Percentiles rank a stretch among this genome's conserved stretches.
Evolutionary conservation across 495 filamentous ascomycete genomes (phyloP).

Genomic region (Penicillium fimorum): DNA sequence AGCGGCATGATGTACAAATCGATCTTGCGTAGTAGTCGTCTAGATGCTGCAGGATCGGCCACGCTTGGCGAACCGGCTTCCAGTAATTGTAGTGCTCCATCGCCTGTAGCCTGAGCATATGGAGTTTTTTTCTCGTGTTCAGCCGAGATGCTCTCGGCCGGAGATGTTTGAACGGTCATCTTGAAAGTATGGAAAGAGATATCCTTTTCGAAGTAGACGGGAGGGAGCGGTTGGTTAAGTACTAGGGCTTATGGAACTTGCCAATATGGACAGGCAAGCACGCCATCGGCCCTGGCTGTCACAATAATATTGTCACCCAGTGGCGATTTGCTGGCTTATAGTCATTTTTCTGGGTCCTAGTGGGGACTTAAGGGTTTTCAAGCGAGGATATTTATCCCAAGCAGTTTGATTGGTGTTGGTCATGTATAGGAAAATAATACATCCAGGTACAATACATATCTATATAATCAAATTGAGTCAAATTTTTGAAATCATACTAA

Average conservation of each 20-base stretch:
- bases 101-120: neutral
- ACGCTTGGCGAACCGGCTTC: neutral
- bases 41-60: neutral
- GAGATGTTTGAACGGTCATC: neutral
- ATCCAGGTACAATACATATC: too few species aligned
- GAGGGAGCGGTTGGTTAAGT: neutral
- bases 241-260: neutral
- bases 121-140: neutral
- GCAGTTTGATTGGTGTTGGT: neutral
- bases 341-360: neutral
- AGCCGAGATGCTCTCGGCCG: neutral
- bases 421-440: too few species aligned
- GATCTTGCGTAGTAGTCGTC: conserved; percentile 37
- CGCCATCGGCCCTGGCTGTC: neutral
- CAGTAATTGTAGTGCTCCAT: conserved; percentile 5
- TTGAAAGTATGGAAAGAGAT: neutral
- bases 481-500: too few species aligned
- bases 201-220: neutral
- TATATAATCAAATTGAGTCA: too few species aligned
- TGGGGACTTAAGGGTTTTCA: neutral
- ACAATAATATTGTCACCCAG: neutral
- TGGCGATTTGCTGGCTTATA: neutral
- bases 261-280: neutral
- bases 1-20: conserved; percentile 48
- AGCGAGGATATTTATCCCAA: neutral